Conservation (phyloP, 306 rosid genomes). For the Mucuna pruriens region DNA sequence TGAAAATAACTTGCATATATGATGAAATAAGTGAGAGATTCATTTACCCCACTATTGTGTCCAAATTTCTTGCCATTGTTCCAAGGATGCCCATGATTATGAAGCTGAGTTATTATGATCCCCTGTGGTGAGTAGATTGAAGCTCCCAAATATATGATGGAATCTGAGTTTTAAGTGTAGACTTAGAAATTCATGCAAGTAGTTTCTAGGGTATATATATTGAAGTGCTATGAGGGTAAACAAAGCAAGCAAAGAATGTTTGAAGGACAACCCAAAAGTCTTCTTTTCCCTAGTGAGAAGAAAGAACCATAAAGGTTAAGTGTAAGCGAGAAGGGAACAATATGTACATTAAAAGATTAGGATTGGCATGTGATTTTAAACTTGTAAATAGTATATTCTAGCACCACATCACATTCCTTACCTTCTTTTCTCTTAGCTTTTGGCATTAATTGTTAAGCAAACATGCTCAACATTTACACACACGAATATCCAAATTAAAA, state of each 20-base stretch:
- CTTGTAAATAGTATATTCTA: not conserved
- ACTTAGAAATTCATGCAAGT: not conserved
- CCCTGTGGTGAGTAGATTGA: not conserved
- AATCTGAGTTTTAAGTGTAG: not conserved
- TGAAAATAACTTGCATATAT: not conserved
- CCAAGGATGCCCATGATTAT: conserved; percentile 74
- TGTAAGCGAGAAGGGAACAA: not conserved
- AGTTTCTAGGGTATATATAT: conserved; percentile 10
- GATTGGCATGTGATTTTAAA: conserved; percentile 25
- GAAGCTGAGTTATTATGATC: conserved; percentile 27
- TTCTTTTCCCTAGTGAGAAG: conserved; percentile 60
- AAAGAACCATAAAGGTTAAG: conserved; percentile 35
- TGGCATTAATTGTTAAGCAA: not conserved
- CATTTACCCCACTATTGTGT: conserved; percentile 71
- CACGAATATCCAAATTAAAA: too few relatives aligned
- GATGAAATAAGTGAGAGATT: not conserved
- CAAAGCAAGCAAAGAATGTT: conserved; percentile 59
- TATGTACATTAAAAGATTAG: not conserved
- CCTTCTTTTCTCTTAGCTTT: not conserved
- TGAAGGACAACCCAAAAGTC: conserved; percentile 43
- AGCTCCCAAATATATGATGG: not conserved
- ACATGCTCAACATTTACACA: too few relatives aligned
- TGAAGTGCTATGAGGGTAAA: not conserved
- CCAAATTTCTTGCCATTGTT: conserved; percentile 64
- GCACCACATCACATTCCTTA: not conserved